Conservation (phyloP, 257 asterid species). For the Nicotiana noctiflora region DNA sequence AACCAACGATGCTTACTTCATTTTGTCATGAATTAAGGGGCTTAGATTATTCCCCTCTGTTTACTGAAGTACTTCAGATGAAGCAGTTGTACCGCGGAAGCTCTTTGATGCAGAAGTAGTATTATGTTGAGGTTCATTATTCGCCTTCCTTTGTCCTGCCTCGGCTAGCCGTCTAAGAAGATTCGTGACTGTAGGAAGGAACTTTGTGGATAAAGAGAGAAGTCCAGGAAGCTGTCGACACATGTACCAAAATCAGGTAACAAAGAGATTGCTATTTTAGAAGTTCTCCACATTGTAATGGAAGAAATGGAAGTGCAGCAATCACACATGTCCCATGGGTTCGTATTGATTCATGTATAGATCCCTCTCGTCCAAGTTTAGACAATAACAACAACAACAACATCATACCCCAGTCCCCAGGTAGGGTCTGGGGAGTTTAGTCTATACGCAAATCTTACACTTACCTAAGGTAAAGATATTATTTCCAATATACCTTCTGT, state of each 20-base stretch:
- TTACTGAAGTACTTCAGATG: constrained; percentile 36
- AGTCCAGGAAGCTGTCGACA: constrained; percentile 79
- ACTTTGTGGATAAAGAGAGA: constrained; percentile 70
- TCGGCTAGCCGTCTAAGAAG: constrained; percentile 77
- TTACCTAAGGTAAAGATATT: too few species aligned
- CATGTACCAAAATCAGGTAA: constrained; percentile 6
- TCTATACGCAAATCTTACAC: too few species aligned
- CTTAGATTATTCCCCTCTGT: constrained; percentile 53
- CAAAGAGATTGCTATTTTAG: background rate
- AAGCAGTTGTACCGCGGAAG: constrained; percentile 29
- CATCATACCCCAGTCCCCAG: too few species aligned
- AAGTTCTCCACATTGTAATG: background rate
- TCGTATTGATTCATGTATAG: background rate
- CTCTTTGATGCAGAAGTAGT: constrained; percentile 37
- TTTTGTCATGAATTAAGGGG: constrained; percentile 29
- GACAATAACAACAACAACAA: background rate
- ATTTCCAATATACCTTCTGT: too few species aligned
- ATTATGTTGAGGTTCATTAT: constrained; percentile 39
- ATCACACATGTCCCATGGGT: background rate
- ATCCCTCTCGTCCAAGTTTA: background rate
- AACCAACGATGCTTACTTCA: constrained; percentile 23
- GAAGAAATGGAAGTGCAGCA: background rate
- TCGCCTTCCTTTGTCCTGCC: constrained; percentile 58
- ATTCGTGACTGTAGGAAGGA: constrained; percentile 86
- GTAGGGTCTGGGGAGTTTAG: too few species aligned